phyloP scores from a whole-genome alignment of 2,329 filamentous ascomycete genomes.

The Tolypocladium cylindrosporum region DNA sequence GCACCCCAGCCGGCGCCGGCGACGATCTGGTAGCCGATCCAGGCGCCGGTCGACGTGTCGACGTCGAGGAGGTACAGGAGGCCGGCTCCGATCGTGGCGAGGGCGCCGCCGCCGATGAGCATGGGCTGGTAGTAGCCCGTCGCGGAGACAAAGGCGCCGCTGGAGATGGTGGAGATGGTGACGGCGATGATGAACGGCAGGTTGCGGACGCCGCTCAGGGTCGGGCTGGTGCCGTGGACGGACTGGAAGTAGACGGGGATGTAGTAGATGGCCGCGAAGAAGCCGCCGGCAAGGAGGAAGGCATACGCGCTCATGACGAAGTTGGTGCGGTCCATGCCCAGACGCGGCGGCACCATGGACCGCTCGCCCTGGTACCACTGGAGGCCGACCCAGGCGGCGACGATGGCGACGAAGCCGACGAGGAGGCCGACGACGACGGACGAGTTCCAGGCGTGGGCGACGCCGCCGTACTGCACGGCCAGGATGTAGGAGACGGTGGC shows the following conservation, averaged over 20 bases:
- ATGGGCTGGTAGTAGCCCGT: slow-evolving; percentile 27
- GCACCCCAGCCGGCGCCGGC: not conserved
- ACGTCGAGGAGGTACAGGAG: not conserved
- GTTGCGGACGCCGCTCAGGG: slow-evolving; percentile 31
- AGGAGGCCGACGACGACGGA: slow-evolving; percentile 31
- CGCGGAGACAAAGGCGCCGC: not conserved
- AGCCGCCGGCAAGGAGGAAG: slow-evolving; percentile 32
- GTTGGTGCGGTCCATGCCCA: slow-evolving; percentile 28
- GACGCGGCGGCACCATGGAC: slow-evolving; percentile 29
- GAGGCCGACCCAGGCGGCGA: slow-evolving; percentile 22
- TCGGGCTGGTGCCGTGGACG: slow-evolving; percentile 29
- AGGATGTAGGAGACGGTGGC: slow-evolving; percentile 32
- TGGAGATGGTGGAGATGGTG: not conserved
- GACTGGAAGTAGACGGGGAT: slow-evolving; percentile 37
- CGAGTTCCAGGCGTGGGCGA: slow-evolving; percentile 30
- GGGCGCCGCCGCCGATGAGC: slow-evolving; percentile 28
- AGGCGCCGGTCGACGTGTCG: not conserved
- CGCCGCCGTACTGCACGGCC: slow-evolving; percentile 37
- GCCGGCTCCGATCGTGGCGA: not conserved
- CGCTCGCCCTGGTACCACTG: slow-evolving; percentile 35
- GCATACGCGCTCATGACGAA: slow-evolving; percentile 24
- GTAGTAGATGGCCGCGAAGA: slow-evolving; percentile 35
- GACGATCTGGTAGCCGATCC: not conserved
- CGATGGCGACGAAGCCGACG: slow-evolving; percentile 25
- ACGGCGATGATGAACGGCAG: slow-evolving; percentile 26